Conservation (phyloP, 805 yeast genomes). For the Pichia cabralensis region DNA sequence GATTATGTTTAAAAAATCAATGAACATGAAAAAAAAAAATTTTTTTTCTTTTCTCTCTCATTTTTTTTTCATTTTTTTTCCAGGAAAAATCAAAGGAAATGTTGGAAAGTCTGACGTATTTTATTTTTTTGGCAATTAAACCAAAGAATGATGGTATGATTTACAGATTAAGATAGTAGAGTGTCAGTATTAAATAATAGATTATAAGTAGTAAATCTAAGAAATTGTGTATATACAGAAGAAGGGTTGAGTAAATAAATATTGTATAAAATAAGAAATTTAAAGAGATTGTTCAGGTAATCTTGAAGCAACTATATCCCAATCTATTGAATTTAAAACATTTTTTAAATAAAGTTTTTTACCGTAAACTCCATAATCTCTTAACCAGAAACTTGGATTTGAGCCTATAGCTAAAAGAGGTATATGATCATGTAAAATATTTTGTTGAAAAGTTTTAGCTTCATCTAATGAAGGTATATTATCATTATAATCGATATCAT, state of each 20-base stretch:
- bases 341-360: constrained; percentile 62
- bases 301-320: constrained; percentile 62
- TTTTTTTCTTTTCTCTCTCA: not conserved
- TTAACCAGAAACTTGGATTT: constrained; percentile 57
- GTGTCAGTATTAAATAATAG: no score
- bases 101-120: no score
- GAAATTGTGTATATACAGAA: no score
- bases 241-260: no score
- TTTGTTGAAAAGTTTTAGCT: constrained; percentile 34
- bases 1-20: not conserved
- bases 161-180: no score
- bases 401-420: constrained; percentile 68
- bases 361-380: constrained; percentile 74
- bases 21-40: not conserved
- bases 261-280: no score
- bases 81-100: no score
- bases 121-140: no score
- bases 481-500: constrained; percentile 3
- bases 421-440: constrained; percentile 30
- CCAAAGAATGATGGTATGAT: no score
- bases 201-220: no score
- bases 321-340: constrained; percentile 71
- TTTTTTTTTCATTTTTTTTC: not conserved
- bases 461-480: constrained; percentile 28
- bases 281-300: no score